Conservation (phyloP, 2,329 filamentous ascomycete species). For the Kalaharituber pfeilii region DNA sequence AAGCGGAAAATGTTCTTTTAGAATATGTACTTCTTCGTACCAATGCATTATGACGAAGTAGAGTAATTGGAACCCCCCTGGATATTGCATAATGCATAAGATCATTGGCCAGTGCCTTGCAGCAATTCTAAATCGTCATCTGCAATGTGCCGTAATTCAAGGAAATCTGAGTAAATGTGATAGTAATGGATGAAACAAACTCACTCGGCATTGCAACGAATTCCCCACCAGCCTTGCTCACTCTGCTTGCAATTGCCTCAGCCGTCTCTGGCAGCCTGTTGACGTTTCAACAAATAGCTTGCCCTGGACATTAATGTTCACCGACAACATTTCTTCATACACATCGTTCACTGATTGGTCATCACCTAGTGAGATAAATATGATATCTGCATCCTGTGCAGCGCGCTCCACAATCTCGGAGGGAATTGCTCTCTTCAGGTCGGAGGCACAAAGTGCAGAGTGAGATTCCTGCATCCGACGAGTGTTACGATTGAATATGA, state of each 20-base stretch:
- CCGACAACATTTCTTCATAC: slow-evolving; percentile 64
- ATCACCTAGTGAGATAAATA: slow-evolving; percentile 67
- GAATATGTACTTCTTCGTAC: no score
- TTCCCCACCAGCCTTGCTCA: slow-evolving; percentile 43
- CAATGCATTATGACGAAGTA: no score
- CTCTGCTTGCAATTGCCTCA: slow-evolving; percentile 42
- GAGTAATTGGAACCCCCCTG: no score
- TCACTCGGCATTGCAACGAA: slow-evolving; percentile 55
- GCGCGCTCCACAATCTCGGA: slow-evolving; percentile 47
- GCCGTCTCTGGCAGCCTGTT: slow-evolving; percentile 44
- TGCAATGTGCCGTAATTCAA: neutral
- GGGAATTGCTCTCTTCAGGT: slow-evolving; percentile 29
- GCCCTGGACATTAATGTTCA: slow-evolving; percentile 28
- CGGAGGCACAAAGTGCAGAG: no score
- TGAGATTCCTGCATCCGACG: slow-evolving; percentile 48
- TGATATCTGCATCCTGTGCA: slow-evolving; percentile 51
- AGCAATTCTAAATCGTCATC: no score
- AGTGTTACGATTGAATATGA: slow-evolving; percentile 64
- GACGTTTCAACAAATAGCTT: neutral
- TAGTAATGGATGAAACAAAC: slow-evolving; percentile 25
- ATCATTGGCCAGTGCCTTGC: no score
- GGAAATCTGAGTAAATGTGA: neutral
- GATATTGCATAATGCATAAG: no score
- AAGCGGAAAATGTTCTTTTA: no score
- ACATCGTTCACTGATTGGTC: slow-evolving; percentile 53